Evolutionary conservation across 805 yeast genomes (phyloP).

Genomic region (Priceomyces medius): DNA sequence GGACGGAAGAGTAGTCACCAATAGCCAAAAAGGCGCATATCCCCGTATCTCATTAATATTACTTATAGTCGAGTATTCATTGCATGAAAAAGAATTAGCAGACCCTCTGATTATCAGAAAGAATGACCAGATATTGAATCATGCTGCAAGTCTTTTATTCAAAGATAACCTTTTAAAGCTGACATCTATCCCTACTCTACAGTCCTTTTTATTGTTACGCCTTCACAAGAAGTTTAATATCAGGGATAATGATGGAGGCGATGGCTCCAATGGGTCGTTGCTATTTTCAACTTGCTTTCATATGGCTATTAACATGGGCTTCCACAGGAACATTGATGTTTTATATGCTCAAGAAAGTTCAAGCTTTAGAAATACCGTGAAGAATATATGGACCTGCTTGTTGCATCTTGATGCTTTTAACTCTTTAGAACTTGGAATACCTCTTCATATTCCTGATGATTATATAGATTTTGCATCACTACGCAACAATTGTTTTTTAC

Average conservation of each 20-base stretch:
- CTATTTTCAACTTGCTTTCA: constrained; percentile 2
- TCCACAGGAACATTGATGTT: constrained; percentile 4
- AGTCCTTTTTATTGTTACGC: constrained; percentile 1
- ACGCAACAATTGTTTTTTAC: background rate
- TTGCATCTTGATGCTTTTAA: constrained; percentile 3
- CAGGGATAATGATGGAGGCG: constrained; percentile 5
- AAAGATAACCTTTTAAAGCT: constrained; percentile 1
- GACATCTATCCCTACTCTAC: constrained; percentile 2
- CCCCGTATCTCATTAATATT: constrained; percentile 1
- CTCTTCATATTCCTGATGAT: constrained; percentile 4
- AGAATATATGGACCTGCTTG: constrained; percentile 4
- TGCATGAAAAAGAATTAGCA: constrained; percentile 1
- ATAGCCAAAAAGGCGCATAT: background rate
- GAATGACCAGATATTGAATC: background rate
- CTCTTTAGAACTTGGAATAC: constrained; percentile 5
- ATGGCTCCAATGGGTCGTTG: constrained; percentile 4
- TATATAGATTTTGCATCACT: background rate
- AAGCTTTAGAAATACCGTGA: background rate
- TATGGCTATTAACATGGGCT: constrained; percentile 7
- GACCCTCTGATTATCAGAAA: background rate
- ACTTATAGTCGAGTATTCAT: constrained; percentile 1
- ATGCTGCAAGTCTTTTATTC: constrained; percentile 1
- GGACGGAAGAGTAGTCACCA: background rate
- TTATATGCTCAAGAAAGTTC: background rate
- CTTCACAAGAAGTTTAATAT: constrained; percentile 3